A percentile compares a stretch with the other conserved stretches of the same genome.
These are phyloP conservation scores for Jatropha podagrica DNA, from an alignment of 441 rosid genomes.

Conservation along the genomic window DNA sequence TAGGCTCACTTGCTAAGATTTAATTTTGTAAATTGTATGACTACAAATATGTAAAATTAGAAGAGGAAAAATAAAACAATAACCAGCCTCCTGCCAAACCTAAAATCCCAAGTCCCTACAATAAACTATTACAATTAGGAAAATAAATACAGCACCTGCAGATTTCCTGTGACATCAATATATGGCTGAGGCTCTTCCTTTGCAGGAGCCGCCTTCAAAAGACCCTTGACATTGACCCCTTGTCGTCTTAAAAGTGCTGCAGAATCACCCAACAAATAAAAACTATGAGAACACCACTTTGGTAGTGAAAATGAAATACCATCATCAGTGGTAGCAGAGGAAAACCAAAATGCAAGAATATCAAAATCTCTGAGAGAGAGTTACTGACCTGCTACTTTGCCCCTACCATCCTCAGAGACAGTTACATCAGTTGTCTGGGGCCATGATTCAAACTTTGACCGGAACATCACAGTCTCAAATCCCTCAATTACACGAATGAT, in stretches of 20 bases:
- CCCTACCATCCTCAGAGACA: slow-evolving; percentile 88
- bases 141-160: slow-evolving; percentile 51
- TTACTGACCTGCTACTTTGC: slow-evolving; percentile 91
- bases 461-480: slow-evolving; percentile 85
- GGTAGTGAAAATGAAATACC: background rate
- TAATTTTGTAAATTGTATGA: background rate
- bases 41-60: background rate
- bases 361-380: slow-evolving; percentile 17
- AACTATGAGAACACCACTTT: slow-evolving; percentile 18
- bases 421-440: slow-evolving; percentile 55
- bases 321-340: background rate
- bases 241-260: slow-evolving; percentile 88
- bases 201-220: slow-evolving; percentile 71
- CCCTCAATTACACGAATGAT: slow-evolving; percentile 90
- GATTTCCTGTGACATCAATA: slow-evolving; percentile 91
- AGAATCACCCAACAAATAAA: slow-evolving; percentile 23
- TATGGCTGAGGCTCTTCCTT: slow-evolving; percentile 83
- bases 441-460: slow-evolving; percentile 89
- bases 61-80: background rate
- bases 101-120: background rate
- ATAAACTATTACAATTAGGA: slow-evolving; percentile 7
- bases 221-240: slow-evolving; percentile 89
- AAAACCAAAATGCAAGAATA: slow-evolving; percentile 8
- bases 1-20: background rate
- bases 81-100: slow-evolving; percentile 1